Conservation (phyloP, 179 eudicot genomes). For the Drosera spatulata region DNA sequence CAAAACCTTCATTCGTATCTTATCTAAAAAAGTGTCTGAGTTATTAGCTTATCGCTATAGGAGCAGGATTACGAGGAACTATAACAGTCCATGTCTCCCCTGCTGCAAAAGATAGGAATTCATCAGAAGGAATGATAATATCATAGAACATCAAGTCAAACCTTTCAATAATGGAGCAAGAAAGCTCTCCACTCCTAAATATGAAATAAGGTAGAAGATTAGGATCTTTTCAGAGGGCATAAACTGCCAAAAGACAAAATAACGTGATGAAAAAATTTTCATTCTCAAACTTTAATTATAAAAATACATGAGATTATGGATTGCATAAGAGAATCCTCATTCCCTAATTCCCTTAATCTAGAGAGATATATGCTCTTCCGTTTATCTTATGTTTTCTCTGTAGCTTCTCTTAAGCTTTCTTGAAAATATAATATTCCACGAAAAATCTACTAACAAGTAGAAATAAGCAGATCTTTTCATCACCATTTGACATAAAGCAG, state of each 20-base stretch:
- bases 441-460: too few species aligned
- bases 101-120: conserved; percentile 63
- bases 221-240: conserved; percentile 89
- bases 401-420: too few species aligned
- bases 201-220: conserved; percentile 74
- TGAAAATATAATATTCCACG: too few species aligned
- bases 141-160: conserved; percentile 99
- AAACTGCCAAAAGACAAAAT: conserved; percentile 33
- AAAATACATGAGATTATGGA: too few species aligned
- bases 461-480: too few species aligned
- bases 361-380: too few species aligned
- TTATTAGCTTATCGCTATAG: conserved; percentile 53
- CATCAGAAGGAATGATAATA: conserved; percentile 57
- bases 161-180: conserved; percentile 80
- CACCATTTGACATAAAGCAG: too few species aligned
- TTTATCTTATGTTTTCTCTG: too few species aligned
- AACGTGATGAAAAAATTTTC: too few species aligned
- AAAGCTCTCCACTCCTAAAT: conserved; percentile 89
- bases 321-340: too few species aligned
- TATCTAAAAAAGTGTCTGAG: background rate
- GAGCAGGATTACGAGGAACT: conserved; percentile 83
- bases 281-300: too few species aligned
- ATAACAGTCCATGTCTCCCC: conserved; percentile 92
- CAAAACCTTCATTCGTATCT: background rate
- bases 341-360: too few species aligned